Evolutionary conservation across 805 yeast genomes (phyloP).

Genomic region (Yamadazyma laniorum): DNA sequence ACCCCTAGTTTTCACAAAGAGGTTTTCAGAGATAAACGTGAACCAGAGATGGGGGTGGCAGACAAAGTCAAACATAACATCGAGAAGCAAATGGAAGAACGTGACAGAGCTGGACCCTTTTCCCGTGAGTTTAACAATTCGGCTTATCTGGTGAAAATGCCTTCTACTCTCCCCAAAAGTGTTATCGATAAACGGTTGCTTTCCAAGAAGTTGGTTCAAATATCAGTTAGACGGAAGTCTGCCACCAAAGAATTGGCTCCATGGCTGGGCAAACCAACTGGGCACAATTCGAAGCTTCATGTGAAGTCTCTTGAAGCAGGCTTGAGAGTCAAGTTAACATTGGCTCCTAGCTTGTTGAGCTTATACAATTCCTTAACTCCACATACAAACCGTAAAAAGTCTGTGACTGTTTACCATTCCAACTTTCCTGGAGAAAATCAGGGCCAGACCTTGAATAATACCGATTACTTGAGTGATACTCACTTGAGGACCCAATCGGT

Average conservation of each 20-base stretch:
- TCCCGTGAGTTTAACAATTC: not conserved
- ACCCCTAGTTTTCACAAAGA: not conserved
- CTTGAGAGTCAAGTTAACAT: conserved; percentile 47
- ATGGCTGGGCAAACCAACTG: not conserved
- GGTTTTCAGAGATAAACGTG: too few species aligned
- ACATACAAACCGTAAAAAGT: conserved; percentile 24
- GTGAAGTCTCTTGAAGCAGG: conserved; percentile 51
- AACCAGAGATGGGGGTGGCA: conserved; percentile 11
- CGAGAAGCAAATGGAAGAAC: conserved; percentile 4
- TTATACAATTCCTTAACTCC: conserved; percentile 45
- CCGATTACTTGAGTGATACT: conserved; percentile 11
- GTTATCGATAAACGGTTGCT: conserved; percentile 12
- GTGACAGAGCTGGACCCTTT: not conserved
- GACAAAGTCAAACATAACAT: conserved; percentile 10
- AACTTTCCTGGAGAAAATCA: conserved; percentile 7
- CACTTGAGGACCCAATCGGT: conserved; percentile 22
- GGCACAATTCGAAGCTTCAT: conserved; percentile 29
- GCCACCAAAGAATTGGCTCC: conserved; percentile 11
- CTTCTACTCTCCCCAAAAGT: conserved; percentile 11
- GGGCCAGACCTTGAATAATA: conserved; percentile 1
- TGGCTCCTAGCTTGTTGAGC: conserved; percentile 43
- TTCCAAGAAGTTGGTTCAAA: conserved; percentile 21
- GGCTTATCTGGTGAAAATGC: not conserved
- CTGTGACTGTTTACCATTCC: conserved; percentile 11
- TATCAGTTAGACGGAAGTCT: conserved; percentile 35